A percentile compares a stretch with the other conserved stretches of the same genome.
Evolutionary conservation across 1,284 basidiomycete species (phyloP).

Genomic region (Cryptococcus sp.): DNA sequence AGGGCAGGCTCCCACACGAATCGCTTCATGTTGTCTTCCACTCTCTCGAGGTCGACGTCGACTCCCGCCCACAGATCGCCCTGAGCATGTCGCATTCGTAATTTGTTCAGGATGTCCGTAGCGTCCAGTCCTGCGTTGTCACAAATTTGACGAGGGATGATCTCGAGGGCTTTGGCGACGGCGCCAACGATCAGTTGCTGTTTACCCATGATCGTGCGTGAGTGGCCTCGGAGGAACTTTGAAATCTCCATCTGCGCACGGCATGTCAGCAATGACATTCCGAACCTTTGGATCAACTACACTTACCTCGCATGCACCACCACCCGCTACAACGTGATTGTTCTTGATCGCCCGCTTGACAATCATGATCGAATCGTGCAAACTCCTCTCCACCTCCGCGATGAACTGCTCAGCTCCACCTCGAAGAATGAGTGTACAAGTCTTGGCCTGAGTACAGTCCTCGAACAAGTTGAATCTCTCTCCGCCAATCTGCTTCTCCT

Average conservation of each 20-base stretch:
- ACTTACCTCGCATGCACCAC: slow-evolving; percentile 90
- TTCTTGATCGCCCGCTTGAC: slow-evolving; percentile 96
- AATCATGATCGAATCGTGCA: slow-evolving; percentile 99
- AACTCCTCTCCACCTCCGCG: slow-evolving; percentile 93
- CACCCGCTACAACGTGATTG: slow-evolving; percentile 93
- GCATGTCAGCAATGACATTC: neutral
- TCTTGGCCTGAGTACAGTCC: slow-evolving; percentile 92
- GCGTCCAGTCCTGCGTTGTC: slow-evolving; percentile 99
- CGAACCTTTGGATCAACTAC: neutral
- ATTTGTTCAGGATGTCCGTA: slow-evolving; percentile 94
- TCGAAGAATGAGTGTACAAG: slow-evolving; percentile 92
- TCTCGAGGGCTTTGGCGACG: slow-evolving; percentile 94
- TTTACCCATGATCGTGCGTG: slow-evolving; percentile 92
- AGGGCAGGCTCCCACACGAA: slow-evolving; percentile 99
- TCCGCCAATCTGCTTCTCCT: slow-evolving; percentile 95
- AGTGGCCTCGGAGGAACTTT: slow-evolving; percentile 84
- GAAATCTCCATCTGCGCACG: slow-evolving; percentile 86
- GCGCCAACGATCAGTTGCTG: slow-evolving; percentile 92
- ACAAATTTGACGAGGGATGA: slow-evolving; percentile 96
- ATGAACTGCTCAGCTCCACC: slow-evolving; percentile 99
- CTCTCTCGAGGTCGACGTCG: slow-evolving; percentile 90
- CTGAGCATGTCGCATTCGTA: slow-evolving; percentile 93
- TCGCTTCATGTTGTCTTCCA: slow-evolving; percentile 92
- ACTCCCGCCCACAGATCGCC: slow-evolving; percentile 89
- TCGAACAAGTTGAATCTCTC: slow-evolving; percentile 98